These are phyloP conservation scores for Cinnamomum micranthum DNA, from an alignment of 164 flowering plant genomes.

Conservation along the genomic window DNA sequence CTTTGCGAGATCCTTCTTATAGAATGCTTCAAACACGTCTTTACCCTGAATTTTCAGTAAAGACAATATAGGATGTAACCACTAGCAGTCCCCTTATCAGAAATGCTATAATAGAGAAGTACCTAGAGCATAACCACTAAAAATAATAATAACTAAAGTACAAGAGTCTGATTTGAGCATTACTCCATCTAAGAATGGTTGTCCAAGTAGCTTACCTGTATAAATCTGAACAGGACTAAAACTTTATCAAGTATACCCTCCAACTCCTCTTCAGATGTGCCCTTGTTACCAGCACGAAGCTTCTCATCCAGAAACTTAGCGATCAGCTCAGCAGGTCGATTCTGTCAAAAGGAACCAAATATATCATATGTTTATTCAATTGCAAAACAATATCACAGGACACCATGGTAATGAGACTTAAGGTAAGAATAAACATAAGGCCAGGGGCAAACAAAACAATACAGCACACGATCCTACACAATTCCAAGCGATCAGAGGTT, in stretches of 20 bases:
- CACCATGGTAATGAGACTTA: background rate
- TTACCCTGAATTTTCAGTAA: slow-evolving; percentile 59
- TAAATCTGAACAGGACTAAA: slow-evolving; percentile 90
- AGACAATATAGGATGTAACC: slow-evolving; percentile 3
- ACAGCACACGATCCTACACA: no score
- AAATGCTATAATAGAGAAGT: background rate
- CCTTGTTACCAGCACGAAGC: slow-evolving; percentile 99
- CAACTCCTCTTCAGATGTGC: slow-evolving; percentile 96
- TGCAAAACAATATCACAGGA: background rate
- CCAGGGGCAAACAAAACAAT: background rate
- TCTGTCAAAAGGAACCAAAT: slow-evolving; percentile 40
- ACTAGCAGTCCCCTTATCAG: background rate
- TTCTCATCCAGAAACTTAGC: slow-evolving; percentile 99
- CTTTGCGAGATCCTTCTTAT: slow-evolving; percentile 98
- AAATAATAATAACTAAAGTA: no score
- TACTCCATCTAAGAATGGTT: no score
- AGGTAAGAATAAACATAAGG: background rate
- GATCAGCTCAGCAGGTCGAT: slow-evolving; percentile 96
- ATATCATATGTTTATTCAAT: background rate
- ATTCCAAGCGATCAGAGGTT: no score
- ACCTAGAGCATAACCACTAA: background rate
- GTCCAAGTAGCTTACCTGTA: slow-evolving; percentile 55
- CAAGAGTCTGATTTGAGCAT: no score
- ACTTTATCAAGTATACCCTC: slow-evolving; percentile 96
- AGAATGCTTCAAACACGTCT: slow-evolving; percentile 99